Conservation (phyloP, 352 stramenopile genomes). For the Phytophthora kernoviae region DNA sequence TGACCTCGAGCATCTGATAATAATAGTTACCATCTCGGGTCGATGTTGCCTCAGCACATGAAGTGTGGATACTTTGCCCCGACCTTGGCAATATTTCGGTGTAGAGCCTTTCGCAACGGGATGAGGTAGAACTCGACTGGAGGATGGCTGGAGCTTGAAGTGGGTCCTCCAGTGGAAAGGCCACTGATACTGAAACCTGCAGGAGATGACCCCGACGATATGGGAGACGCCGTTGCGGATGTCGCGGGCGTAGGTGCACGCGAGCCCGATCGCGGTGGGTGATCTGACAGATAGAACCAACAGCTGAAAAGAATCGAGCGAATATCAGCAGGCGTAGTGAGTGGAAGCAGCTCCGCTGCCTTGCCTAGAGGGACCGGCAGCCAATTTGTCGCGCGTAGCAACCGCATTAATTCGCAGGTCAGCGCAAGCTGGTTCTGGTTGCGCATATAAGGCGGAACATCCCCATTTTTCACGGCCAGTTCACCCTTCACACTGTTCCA, state of each 20-base stretch:
- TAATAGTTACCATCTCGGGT: no score
- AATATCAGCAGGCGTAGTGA: constrained; percentile 73
- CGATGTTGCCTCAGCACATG: constrained; percentile 54
- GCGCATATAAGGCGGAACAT: constrained; percentile 84
- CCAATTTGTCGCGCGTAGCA: constrained; percentile 66
- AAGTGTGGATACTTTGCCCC: constrained; percentile 77
- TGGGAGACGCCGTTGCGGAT: constrained; percentile 48
- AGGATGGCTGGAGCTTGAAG: constrained; percentile 31
- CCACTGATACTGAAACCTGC: constrained; percentile 31
- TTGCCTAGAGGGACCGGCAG: constrained; percentile 56
- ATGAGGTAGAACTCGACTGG: constrained; percentile 82
- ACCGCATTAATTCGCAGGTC: constrained; percentile 65
- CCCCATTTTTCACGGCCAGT: constrained; percentile 63
- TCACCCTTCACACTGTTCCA: constrained; percentile 87
- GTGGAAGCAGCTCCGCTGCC: constrained; percentile 63
- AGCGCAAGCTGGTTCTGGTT: constrained; percentile 73
- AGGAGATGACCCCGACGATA: constrained; percentile 53
- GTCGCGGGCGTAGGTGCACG: constrained; percentile 44
- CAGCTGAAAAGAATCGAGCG: constrained; percentile 81
- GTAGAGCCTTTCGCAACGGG: constrained; percentile 73
- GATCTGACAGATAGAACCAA: constrained; percentile 84
- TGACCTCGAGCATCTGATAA: neutral
- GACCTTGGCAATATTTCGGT: constrained; percentile 78
- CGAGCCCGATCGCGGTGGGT: constrained; percentile 49
- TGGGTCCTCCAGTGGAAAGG: constrained; percentile 21